phyloP scores from a whole-genome alignment of 768 basidiomycete genomes.

The Russula emetica region DNA sequence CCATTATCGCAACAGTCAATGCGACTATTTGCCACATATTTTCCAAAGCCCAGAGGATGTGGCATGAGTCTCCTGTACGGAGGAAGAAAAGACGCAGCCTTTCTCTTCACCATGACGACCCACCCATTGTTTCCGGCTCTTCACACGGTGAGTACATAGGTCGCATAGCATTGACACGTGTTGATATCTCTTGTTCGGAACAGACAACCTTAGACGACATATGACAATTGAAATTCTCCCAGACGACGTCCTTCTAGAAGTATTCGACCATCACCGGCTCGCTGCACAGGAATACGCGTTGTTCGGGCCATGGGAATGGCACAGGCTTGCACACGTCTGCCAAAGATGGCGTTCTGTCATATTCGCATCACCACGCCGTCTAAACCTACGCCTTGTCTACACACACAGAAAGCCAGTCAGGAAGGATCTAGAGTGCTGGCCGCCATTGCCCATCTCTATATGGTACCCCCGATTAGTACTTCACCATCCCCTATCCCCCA shows the following conservation, averaged over 20 bases:
- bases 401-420: constrained; percentile 19
- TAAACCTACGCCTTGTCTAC: constrained; percentile 20
- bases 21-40: constrained; percentile 11
- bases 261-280: constrained; percentile 19
- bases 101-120: constrained; percentile 3
- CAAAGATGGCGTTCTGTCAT: constrained; percentile 17
- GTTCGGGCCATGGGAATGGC: constrained; percentile 22
- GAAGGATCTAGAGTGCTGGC: constrained; percentile 17
- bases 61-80: background rate
- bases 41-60: constrained; percentile 14
- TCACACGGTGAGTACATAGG: background rate
- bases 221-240: constrained; percentile 12
- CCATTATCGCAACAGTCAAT: constrained; percentile 5
- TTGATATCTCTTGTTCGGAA: background rate
- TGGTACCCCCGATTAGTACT: constrained; percentile 17
- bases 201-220: background rate
- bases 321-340: constrained; percentile 21
- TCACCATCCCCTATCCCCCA: background rate
- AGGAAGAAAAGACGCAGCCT: background rate
- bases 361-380: constrained; percentile 13
- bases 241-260: constrained; percentile 19
- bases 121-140: background rate
- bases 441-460: constrained; percentile 11
- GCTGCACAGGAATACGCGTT: constrained; percentile 2
- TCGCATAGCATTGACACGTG: background rate